Evolutionary conservation across 192 early-diverging fungal genomes (phyloP), one percentile per base, ranked within the genome.

Genomic region (Dissophora globulifera): DNA sequence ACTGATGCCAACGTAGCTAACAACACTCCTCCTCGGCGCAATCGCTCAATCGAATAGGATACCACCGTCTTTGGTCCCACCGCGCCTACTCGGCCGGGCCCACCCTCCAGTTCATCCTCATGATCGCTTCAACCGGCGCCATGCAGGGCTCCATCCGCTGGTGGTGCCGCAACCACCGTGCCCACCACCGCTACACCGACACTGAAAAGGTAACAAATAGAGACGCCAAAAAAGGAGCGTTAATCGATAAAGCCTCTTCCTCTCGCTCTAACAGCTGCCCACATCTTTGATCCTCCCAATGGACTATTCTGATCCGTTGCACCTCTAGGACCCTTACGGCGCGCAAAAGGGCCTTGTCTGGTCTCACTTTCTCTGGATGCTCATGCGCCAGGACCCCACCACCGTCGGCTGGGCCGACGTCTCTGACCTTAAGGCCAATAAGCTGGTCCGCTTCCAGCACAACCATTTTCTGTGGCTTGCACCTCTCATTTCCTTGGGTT

Each of bases 321-420:
- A n/a, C n/a, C n/a, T n/a, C 35, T 83, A 86, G 78, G 93, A 93
- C 43, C 93, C 93, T 9, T 94, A 94, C 78, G 78, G 86, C 22
- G 93, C 92, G 19, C 82, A 89, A n/a, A 79, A 88, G 78, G 93
- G 93, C 30, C 79, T 93, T 55, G 82, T 91, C 72, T 93, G 89
- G 80, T 90, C 87, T 25, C 93, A 94, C 62, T 79, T 94, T 33
- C 83, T 90, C 54, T 94, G 93, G 93, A 93, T 94, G 90, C 80
- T 94, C 58, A 69, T 89, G 30, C 83, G 86, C 62, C 90, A 90
- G 62, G 86, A 90, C 80, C 82, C 83, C 4, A 81, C 65, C 33
- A 84, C 86, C 22, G 82, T 91, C 19, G 92, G 91, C 51, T 86
- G 89, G 69, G 90, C 89, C 7, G 93, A 94, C 57, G 85, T 90